Evolutionary conservation across 148 eudicot species (phyloP).

Genomic region (Camellia lanceoleosa): DNA sequence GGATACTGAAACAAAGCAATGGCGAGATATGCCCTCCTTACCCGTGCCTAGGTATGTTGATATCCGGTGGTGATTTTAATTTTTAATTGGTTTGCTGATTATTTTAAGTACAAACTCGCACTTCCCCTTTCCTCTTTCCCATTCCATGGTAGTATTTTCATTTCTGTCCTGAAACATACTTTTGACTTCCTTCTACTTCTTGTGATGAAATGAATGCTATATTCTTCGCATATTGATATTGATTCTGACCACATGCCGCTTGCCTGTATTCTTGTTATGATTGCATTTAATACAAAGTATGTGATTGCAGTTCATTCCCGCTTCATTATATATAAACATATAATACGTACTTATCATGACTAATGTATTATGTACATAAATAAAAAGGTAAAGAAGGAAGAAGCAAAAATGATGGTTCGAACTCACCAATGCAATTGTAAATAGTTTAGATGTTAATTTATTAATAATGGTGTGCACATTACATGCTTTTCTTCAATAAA

Average conservation of each 20-base stretch:
- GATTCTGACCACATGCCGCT: not conserved
- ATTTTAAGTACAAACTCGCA: not conserved
- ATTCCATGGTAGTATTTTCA: not conserved
- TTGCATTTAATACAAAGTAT: not conserved
- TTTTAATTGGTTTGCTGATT: constrained; percentile 4
- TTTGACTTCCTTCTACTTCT: not conserved
- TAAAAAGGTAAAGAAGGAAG: not conserved
- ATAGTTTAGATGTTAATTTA: not conserved
- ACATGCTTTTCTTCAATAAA: not conserved
- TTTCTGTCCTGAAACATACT: not conserved
- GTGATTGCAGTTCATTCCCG: not conserved
- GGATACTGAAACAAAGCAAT: constrained; percentile 79
- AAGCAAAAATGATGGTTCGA: not conserved
- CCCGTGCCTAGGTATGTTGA: constrained; percentile 79
- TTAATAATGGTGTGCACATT: not conserved
- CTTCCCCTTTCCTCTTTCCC: not conserved
- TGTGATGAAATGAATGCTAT: not conserved
- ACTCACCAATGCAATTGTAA: not conserved
- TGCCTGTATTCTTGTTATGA: not conserved
- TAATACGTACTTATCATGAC: no score
- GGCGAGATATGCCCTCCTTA: constrained; percentile 74
- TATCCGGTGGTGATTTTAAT: not conserved
- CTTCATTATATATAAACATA: not conserved
- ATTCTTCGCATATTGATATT: not conserved
- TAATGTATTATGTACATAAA: not conserved